phyloP scores from a whole-genome alignment of 139 green algal species.

The Raphidocelis subcapitata region DNA sequence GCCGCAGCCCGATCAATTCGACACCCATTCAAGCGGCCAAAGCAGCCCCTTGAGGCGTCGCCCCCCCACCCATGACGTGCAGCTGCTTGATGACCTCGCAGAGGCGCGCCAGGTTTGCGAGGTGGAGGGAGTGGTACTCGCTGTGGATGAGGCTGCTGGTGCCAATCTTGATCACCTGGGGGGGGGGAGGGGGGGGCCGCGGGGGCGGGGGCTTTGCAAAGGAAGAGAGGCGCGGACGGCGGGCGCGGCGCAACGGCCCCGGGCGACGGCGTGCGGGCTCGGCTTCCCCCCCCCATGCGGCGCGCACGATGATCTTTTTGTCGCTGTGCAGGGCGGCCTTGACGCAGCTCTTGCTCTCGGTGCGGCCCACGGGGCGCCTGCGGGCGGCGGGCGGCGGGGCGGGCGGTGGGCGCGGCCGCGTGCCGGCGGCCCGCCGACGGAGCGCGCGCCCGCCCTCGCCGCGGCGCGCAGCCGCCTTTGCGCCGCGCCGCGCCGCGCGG shows the following conservation, averaged over 20 bases:
- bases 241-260: not conserved
- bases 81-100: slow-evolving; percentile 68
- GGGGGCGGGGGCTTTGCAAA: too few relatives aligned
- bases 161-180: slow-evolving; percentile 90
- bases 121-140: slow-evolving; percentile 71
- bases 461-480: not conserved
- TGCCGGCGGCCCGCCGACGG: too few relatives aligned
- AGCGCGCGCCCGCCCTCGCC: not conserved
- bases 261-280: too few relatives aligned
- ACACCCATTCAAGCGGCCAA: too few relatives aligned
- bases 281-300: not conserved
- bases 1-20: too few relatives aligned
- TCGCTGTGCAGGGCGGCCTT: slow-evolving; percentile 25
- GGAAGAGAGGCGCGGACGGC: too few relatives aligned
- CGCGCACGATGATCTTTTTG: slow-evolving; percentile 31
- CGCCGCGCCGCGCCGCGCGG: too few relatives aligned
- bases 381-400: too few relatives aligned
- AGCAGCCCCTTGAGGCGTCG: not conserved
- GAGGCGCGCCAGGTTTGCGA: slow-evolving; percentile 73
- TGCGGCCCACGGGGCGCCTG: not conserved
- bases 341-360: slow-evolving; percentile 10
- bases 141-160: slow-evolving; percentile 79
- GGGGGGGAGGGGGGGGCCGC: not conserved
- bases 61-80: slow-evolving; percentile 40
- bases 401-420: too few relatives aligned